Percentiles rank a stretch among this genome's conserved stretches.
These are phyloP conservation scores for Saccharomyces pastorianus DNA, from an alignment of 1,139 yeast species.

Conservation along the genomic window DNA sequence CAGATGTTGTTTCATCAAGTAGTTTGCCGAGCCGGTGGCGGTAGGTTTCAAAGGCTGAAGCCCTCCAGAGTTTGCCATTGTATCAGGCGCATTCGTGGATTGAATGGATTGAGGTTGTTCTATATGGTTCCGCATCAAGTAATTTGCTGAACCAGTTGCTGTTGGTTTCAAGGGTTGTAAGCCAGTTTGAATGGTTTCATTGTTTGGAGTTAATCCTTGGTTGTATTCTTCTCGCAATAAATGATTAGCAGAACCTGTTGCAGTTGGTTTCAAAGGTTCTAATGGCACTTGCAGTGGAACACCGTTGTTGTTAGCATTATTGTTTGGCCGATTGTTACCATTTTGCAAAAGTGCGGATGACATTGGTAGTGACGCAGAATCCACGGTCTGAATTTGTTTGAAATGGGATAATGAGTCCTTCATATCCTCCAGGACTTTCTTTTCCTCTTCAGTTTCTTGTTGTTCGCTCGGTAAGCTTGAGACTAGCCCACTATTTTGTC, in stretches of 20 bases:
- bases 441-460: conserved; percentile 34
- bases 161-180: conserved; percentile 40
- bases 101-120: conserved; percentile 4
- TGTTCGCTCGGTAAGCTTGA: conserved; percentile 26
- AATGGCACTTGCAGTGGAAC: conserved; percentile 10
- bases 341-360: conserved; percentile 32
- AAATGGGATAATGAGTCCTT: conserved; percentile 59
- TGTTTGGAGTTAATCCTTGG: background rate
- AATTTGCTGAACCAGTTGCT: conserved; percentile 44
- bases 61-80: background rate
- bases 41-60: conserved; percentile 24
- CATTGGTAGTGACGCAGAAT: conserved; percentile 50
- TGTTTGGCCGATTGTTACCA: conserved; percentile 6
- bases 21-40: conserved; percentile 30
- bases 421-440: conserved; percentile 58
- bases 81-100: background rate
- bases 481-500: conserved; percentile 24
- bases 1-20: conserved; percentile 28
- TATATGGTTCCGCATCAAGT: conserved; percentile 22
- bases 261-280: conserved; percentile 42
- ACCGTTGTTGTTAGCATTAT: conserved; percentile 4
- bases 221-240: conserved; percentile 13
- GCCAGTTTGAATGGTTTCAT: conserved; percentile 2
- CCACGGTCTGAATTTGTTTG: conserved; percentile 53
- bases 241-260: conserved; percentile 46